Conservation (phyloP, 495 filamentous ascomycete species). For the Hyphodiscus hymeniophilus region DNA sequence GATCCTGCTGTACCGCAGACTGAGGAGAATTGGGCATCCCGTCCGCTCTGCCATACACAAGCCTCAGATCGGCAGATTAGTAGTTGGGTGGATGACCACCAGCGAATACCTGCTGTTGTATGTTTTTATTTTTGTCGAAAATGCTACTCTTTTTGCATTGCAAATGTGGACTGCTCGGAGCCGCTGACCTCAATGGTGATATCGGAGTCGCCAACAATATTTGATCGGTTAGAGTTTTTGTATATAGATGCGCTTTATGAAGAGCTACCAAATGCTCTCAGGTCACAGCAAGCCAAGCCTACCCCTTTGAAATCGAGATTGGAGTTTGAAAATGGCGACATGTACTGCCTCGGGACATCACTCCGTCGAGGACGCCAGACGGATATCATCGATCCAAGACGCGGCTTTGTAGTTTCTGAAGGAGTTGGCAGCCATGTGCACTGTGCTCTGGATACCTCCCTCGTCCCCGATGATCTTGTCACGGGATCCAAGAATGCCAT, state of each 20-base stretch:
- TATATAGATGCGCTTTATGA: no score
- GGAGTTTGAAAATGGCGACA: conserved; percentile 20
- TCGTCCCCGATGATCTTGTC: conserved; percentile 31
- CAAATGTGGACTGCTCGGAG: no score
- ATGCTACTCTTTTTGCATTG: no score
- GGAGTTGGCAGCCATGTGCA: conserved; percentile 40
- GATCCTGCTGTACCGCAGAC: no score
- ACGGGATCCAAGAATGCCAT: conserved; percentile 42
- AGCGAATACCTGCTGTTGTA: no score
- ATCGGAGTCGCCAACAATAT: no score
- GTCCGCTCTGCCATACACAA: no score
- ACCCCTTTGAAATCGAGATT: conserved; percentile 15
- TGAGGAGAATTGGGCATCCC: no score
- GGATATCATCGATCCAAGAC: conserved; percentile 22
- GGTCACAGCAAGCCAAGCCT: conserved; percentile 21
- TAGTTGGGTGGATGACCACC: no score
- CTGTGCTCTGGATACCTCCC: conserved; percentile 26
- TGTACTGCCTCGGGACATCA: conserved; percentile 15
- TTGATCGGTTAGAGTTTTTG: no score
- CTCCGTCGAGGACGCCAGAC: conserved; percentile 12
- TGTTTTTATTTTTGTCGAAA: conserved; percentile 2
- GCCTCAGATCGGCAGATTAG: no score
- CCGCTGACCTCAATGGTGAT: no score
- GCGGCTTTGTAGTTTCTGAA: conserved; percentile 32
- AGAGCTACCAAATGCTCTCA: neutral